Percentiles rank a stretch among this genome's conserved stretches.
These are phyloP conservation scores for Aspergillus nomiae DNA, from an alignment of 2,329 filamentous ascomycete genomes.

Conservation along the genomic window DNA sequence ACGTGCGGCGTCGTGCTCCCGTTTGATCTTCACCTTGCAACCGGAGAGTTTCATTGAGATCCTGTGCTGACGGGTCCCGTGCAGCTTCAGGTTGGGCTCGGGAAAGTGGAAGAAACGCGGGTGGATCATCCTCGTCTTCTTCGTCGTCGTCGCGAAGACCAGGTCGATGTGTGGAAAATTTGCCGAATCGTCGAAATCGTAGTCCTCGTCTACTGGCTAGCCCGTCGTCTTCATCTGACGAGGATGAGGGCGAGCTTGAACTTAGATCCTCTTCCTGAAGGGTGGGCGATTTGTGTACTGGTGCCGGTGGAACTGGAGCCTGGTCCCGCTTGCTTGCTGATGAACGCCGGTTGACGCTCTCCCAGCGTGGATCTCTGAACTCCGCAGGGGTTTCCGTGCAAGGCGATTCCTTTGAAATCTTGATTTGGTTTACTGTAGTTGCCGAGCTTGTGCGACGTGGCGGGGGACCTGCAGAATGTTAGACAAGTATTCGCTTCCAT, in stretches of 20 bases:
- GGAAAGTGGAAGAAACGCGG: constrained; percentile 48
- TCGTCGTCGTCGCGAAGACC: constrained; percentile 41
- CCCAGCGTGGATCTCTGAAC: constrained; percentile 27
- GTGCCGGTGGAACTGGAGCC: constrained; percentile 12
- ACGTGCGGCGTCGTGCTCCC: constrained; percentile 28
- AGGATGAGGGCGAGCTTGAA: constrained; percentile 33
- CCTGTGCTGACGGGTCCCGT: constrained; percentile 29
- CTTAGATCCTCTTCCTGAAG: constrained; percentile 37
- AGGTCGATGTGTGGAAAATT: constrained; percentile 40
- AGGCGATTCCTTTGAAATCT: constrained; percentile 23
- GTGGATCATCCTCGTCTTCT: constrained; percentile 49
- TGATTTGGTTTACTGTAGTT: constrained; percentile 33
- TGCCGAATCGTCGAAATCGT: constrained; percentile 41
- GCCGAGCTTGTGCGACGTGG: constrained; percentile 33
- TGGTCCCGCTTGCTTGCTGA: constrained; percentile 30
- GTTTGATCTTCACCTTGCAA: constrained; percentile 33
- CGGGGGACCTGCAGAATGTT: constrained; percentile 9
- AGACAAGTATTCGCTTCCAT: not conserved
- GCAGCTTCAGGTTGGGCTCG: constrained; percentile 11
- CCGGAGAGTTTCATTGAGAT: constrained; percentile 46
- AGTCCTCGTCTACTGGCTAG: constrained; percentile 24
- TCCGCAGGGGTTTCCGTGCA: constrained; percentile 29
- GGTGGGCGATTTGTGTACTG: constrained; percentile 33
- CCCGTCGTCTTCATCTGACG: constrained; percentile 35
- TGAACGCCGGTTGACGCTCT: constrained; percentile 23